Percentiles rank a stretch among this genome's conserved stretches.
Evolutionary conservation across 2,329 filamentous ascomycete species (phyloP).

Genomic region (Cladosporium colombiae): DNA sequence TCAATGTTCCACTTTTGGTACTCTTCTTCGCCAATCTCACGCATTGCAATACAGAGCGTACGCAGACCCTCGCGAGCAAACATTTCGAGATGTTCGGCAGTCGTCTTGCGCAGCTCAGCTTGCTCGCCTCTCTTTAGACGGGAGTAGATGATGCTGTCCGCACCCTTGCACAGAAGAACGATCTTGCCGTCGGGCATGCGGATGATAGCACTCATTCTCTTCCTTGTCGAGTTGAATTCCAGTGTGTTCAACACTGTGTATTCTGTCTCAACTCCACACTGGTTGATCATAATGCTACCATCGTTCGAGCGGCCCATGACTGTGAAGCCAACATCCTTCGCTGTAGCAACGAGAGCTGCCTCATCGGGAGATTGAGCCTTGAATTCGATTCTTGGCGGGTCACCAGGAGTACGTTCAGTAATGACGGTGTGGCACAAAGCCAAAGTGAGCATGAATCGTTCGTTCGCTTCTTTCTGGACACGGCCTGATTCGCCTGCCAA

Average conservation of each 20-base stretch:
- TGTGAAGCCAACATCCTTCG: constrained; percentile 92
- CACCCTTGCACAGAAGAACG: constrained; percentile 92
- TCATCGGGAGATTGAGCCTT: constrained; percentile 98
- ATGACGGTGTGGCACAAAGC: constrained; percentile 98
- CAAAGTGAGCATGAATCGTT: constrained; percentile 90
- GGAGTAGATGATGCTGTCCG: constrained; percentile 95
- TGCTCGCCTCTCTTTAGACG: constrained; percentile 84
- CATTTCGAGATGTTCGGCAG: constrained; percentile 93
- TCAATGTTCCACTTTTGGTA: constrained; percentile 83
- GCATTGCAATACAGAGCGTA: constrained; percentile 89
- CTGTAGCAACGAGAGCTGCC: constrained; percentile 88
- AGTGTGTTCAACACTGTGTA: constrained; percentile 92
- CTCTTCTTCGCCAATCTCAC: constrained; percentile 75
- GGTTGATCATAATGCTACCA: constrained; percentile 74
- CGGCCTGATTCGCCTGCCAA: constrained; percentile 73
- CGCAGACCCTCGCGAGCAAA: constrained; percentile 94
- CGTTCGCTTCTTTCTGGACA: constrained; percentile 75
- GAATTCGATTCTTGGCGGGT: constrained; percentile 87
- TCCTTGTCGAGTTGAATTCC: constrained; percentile 95
- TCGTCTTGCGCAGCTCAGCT: constrained; percentile 75
- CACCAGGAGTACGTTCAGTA: constrained; percentile 83
- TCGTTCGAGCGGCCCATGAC: constrained; percentile 79
- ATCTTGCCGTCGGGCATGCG: constrained; percentile 91
- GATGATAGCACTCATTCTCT: constrained; percentile 97
- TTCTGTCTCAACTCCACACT: constrained; percentile 80